Base-by-base conservation (phyloP, 208 protist species). In the Acanthamoeba triangularis region DNA sequence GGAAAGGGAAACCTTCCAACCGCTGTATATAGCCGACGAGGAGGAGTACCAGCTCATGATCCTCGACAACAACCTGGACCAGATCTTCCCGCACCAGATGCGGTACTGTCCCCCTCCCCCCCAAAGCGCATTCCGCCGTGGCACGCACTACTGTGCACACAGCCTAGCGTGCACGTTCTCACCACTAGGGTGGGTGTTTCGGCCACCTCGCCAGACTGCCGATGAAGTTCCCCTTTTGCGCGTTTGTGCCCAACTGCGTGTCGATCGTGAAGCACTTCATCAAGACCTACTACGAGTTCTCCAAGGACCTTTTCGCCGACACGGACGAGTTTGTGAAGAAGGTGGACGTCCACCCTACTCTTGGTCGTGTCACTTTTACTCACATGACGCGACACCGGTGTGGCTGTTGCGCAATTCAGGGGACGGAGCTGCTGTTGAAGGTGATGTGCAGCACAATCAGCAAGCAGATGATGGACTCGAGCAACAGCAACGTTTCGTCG, bases 221-320 rank as follows among this genome's bases (percentile, higher is more conserved):
- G 16, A 56, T 67, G 54, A 90, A 56, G n/a, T 90, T 90, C 20
- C 82, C 82, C 7, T 90, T 90, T 41, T 65, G 52, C 82, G 54
- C 52, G 47, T 90, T 90, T 23, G 82, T 90, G 47, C 82, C 82
- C 7, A 90, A 90, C n/a, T 90, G 82, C 54, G 54, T 90, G 30
- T 56, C 82, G 16, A 90, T 90, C 41, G 54, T 90, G 52, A 56
- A 63, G 33, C 82, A 90, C 82, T 90, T 90, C 35, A 90, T 90
- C 82, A 90, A 90, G 82, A 56, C 47, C 52, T 90, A 67, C 82
- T 90, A 90, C 82, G 82, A 90, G 7, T 90, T 90, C 35, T 56
- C 82, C 82, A 90, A 90, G 52, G 54, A 37, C 54, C 82, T 90
- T 7, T 90, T 65, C 23, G 47, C 82, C 82, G 82, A 90, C 33